phyloP scores from a whole-genome alignment of 2,329 filamentous ascomycete species.

The Colletotrichum noveboracense region DNA sequence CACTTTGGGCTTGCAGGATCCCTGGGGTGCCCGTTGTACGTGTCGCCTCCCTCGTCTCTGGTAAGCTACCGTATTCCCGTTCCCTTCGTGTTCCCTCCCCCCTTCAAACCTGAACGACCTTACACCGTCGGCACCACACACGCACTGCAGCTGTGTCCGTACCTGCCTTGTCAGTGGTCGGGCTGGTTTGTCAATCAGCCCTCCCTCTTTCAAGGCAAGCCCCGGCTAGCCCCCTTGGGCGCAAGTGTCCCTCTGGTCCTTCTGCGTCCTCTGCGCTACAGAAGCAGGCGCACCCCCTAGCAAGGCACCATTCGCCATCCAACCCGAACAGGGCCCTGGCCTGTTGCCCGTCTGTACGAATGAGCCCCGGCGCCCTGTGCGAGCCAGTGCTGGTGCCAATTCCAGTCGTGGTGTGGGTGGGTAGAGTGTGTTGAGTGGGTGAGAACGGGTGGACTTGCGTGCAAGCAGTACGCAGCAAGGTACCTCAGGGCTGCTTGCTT shows the following conservation, averaged over 20 bases:
- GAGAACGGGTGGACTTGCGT: slow-evolving; percentile 12
- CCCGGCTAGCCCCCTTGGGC: slow-evolving; percentile 5
- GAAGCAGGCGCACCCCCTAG: slow-evolving; percentile 17
- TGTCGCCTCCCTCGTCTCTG: background rate
- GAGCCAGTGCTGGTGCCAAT: background rate
- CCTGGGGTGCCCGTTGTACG: slow-evolving; percentile 1
- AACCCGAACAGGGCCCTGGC: slow-evolving; percentile 9
- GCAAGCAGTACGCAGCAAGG: background rate
- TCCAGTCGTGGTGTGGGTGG: background rate
- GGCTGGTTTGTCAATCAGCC: slow-evolving; percentile 13
- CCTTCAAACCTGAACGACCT: background rate
- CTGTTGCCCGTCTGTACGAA: slow-evolving; percentile 1
- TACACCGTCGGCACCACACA: background rate
- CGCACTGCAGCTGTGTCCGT: background rate
- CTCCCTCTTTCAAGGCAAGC: slow-evolving; percentile 16
- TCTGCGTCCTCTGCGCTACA: slow-evolving; percentile 2
- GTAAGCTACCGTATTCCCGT: background rate
- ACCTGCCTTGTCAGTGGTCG: slow-evolving; percentile 1
- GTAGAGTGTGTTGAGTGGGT: slow-evolving; percentile 15
- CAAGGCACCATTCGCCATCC: slow-evolving; percentile 17
- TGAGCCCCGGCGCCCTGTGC: background rate
- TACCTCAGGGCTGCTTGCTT: background rate
- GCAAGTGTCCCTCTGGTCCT: slow-evolving; percentile 20
- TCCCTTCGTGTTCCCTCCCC: background rate
- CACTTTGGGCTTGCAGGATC: background rate